Evolutionary conservation across 1,284 basidiomycete species (phyloP).

Genomic region (Sporisorium graminicola): DNA sequence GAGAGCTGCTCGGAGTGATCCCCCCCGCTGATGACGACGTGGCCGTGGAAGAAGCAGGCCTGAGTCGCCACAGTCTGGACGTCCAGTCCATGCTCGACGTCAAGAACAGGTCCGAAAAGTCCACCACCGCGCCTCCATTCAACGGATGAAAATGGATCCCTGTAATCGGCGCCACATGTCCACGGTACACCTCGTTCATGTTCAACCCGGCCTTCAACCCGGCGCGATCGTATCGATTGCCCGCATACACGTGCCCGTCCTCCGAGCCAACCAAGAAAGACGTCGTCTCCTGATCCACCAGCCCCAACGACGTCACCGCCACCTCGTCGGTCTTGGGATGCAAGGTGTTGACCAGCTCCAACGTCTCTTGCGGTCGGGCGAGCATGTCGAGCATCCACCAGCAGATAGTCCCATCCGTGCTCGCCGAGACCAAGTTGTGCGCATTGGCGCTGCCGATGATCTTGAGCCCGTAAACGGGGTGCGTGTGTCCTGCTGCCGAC

Average conservation of each 20-base stretch:
- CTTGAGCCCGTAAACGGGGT: slow-evolving; percentile 96
- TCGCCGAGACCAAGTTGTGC: slow-evolving; percentile 93
- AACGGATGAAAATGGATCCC: slow-evolving; percentile 91
- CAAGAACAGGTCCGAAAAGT: slow-evolving; percentile 94
- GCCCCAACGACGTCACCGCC: slow-evolving; percentile 89
- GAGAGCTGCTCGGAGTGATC: neutral
- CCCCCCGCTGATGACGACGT: neutral
- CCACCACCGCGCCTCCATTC: slow-evolving; percentile 76
- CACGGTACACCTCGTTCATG: slow-evolving; percentile 85
- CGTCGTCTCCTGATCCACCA: slow-evolving; percentile 93
- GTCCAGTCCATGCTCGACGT: slow-evolving; percentile 71
- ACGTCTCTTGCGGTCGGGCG: slow-evolving; percentile 78
- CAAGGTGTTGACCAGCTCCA: slow-evolving; percentile 51
- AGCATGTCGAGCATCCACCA: slow-evolving; percentile 99
- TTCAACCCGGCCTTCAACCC: slow-evolving; percentile 95
- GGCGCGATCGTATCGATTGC: slow-evolving; percentile 94
- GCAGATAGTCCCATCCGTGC: slow-evolving; percentile 95
- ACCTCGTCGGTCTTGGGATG: slow-evolving; percentile 80
- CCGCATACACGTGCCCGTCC: slow-evolving; percentile 95
- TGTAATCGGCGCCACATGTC: slow-evolving; percentile 92
- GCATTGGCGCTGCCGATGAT: slow-evolving; percentile 99
- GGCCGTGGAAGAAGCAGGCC: slow-evolving; percentile 13
- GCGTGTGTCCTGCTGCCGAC: slow-evolving; percentile 89
- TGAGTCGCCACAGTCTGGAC: slow-evolving; percentile 57
- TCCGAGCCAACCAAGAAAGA: slow-evolving; percentile 97